phyloP scores from a whole-genome alignment of 495 filamentous ascomycete species.

The Immersiella caudata region DNA sequence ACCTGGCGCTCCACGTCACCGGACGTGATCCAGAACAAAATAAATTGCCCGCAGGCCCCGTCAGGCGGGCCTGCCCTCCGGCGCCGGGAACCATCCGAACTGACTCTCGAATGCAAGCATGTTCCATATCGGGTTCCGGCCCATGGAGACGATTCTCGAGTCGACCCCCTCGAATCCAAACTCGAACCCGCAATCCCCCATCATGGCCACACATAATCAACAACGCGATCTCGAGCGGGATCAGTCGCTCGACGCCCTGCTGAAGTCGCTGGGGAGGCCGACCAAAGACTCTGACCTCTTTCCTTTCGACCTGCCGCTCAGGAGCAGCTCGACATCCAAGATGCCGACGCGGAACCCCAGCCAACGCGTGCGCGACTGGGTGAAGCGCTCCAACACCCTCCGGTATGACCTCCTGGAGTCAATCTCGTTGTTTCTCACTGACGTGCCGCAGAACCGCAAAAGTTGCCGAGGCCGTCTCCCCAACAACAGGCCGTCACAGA shows the following conservation, averaged over 20 bases:
- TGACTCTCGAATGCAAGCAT: neutral
- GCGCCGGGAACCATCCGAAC: neutral
- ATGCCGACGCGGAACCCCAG: conserved; percentile 24
- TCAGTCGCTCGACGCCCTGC: conserved; percentile 5
- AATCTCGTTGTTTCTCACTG: neutral
- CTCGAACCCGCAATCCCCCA: conserved; percentile 10
- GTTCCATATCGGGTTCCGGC: conserved; percentile 11
- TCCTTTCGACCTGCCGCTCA: neutral
- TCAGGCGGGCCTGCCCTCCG: neutral
- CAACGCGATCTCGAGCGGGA: neutral
- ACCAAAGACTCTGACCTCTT: conserved; percentile 5
- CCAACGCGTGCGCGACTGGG: conserved; percentile 33
- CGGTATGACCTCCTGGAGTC: conserved; percentile 17
- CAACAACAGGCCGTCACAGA: conserved; percentile 17
- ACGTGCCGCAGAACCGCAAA: neutral
- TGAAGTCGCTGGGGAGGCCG: conserved; percentile 13
- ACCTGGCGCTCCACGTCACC: neutral
- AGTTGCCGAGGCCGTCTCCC: neutral
- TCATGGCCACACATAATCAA: neutral
- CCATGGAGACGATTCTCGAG: conserved; percentile 30
- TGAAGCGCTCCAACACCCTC: conserved; percentile 33
- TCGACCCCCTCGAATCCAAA: conserved; percentile 2
- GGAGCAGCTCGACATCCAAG: conserved; percentile 25
- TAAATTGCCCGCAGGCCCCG: neutral
- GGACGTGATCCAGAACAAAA: neutral